Evolutionary conservation across 148 eudicot species (phyloP), one percentile per base, ranked within the genome.

Genomic region (Chenopodium quinoa): DNA sequence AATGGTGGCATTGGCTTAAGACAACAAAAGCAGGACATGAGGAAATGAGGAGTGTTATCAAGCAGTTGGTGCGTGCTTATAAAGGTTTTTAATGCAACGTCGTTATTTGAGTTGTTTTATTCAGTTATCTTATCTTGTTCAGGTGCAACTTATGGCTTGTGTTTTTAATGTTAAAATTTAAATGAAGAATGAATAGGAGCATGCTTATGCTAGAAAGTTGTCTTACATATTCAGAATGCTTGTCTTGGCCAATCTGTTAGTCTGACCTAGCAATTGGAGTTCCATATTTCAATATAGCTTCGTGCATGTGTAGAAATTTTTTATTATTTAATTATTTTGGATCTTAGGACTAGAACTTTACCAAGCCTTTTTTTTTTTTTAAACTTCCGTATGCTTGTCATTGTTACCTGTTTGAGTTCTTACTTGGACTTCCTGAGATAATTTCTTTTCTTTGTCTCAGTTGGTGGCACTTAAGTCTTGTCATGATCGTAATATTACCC

Each of bases 1-100:
- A 89, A 82, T 96, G 99, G 99, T 96, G 99, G 99, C 94, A 90
- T 54, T 92, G 99, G 99, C 84, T 96, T 81, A 96, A 96, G 90
- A 89, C 89, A 73, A 93, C 98, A 44, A 88, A 90, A 85, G 91
- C 93, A 79, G 99, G 99, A 31, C 92, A 89, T 79, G 90, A 86
- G 82, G 95, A 91, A 93, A 89, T 93, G 92, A 85, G 90, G 63
- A 88, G 82, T 83, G 88, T 96, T 72, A 84, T 96, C 77, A 77
- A 92, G 91, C 98, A 96, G 79, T 83, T 96, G 97, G 99, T 96
- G 86, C n/a, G 91, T 48, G 48, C 8, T 44, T 73, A 16, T 20
- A 65, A 32, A 71, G 34, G 54, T 64, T 47, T 76, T 37, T 10
- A 78, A 27, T 71, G 54, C 27, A 23, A 40, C 32, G 23, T 64